These are phyloP conservation scores for Alternaria hordeiaustralica DNA, from an alignment of 2,329 filamentous ascomycete species.

Conservation along the genomic window DNA sequence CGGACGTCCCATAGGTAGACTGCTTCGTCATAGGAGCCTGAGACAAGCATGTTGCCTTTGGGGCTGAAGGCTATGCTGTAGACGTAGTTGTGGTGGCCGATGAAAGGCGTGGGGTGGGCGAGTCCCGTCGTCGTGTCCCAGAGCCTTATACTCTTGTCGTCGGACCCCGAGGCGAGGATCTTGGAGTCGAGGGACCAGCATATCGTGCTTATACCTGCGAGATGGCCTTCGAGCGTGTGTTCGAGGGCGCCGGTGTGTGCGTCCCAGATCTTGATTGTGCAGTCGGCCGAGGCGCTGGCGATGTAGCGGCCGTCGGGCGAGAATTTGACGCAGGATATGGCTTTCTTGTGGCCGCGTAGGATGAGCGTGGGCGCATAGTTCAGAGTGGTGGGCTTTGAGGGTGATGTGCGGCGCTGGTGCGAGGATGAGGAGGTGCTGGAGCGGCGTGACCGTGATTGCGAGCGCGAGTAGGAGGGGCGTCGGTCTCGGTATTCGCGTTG, in stretches of 20 bases:
- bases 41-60: slow-evolving; percentile 95
- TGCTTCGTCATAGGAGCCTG: slow-evolving; percentile 95
- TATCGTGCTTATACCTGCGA: slow-evolving; percentile 89
- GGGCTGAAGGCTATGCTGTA: slow-evolving; percentile 95
- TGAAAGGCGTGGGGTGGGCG: slow-evolving; percentile 66
- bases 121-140: slow-evolving; percentile 76
- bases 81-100: slow-evolving; percentile 95
- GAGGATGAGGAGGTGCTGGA: slow-evolving; percentile 26
- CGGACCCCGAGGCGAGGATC: slow-evolving; percentile 86
- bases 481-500: slow-evolving; percentile 34
- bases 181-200: slow-evolving; percentile 93
- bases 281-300: slow-evolving; percentile 85
- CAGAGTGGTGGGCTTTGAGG: slow-evolving; percentile 62
- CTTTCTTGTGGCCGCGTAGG: slow-evolving; percentile 77
- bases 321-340: slow-evolving; percentile 85
- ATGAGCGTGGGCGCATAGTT: slow-evolving; percentile 74
- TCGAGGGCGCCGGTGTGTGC: slow-evolving; percentile 77
- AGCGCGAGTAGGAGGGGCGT: slow-evolving; percentile 26
- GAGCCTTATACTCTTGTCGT: slow-evolving; percentile 93
- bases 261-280: slow-evolving; percentile 90
- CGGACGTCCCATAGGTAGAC: slow-evolving; percentile 97
- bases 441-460: slow-evolving; percentile 17
- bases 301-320: slow-evolving; percentile 91
- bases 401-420: slow-evolving; percentile 37
- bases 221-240: slow-evolving; percentile 89